phyloP scores from a whole-genome alignment of 352 stramenopile genomes.

The Phytopythium oedochilum region DNA sequence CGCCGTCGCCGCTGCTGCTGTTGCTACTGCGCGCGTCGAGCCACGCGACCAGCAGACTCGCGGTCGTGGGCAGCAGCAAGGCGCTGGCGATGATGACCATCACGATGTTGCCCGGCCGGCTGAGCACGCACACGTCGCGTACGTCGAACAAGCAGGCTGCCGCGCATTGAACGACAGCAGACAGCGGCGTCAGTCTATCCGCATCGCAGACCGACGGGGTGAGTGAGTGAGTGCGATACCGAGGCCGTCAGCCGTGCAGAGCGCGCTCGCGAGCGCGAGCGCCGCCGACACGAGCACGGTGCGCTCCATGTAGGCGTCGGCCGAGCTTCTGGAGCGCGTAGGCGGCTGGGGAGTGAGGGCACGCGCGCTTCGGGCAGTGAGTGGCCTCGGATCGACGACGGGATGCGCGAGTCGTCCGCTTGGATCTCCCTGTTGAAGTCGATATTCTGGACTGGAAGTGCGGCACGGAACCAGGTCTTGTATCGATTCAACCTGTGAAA shows the following conservation, averaged over 20 bases:
- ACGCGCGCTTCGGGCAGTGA: no score
- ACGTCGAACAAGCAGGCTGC: slow-evolving; percentile 12
- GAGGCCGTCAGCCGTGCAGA: slow-evolving; percentile 34
- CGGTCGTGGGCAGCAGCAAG: slow-evolving; percentile 36
- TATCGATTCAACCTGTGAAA: no score
- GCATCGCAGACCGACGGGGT: no score
- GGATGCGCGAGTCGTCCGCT: no score
- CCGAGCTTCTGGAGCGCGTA: no score
- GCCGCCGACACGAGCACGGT: slow-evolving; percentile 42
- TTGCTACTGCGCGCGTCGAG: slow-evolving; percentile 16
- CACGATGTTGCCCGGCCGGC: slow-evolving; percentile 45
- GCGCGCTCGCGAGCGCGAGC: slow-evolving; percentile 27
- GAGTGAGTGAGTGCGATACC: no score
- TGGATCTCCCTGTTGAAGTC: not conserved
- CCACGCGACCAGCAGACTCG: slow-evolving; percentile 34
- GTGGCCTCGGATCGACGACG: no score
- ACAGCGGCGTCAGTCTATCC: no score
- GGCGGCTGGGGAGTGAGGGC: no score
- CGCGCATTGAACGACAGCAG: no score
- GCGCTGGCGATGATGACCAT: slow-evolving; percentile 49
- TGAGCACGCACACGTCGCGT: slow-evolving; percentile 28
- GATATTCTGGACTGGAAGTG: not conserved
- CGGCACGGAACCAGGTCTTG: no score
- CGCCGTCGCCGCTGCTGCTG: not conserved
- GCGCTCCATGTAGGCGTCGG: slow-evolving; percentile 50